These are phyloP conservation scores for Neonectria ditissima DNA, from an alignment of 2,329 filamentous ascomycete genomes.

Conservation along the genomic window DNA sequence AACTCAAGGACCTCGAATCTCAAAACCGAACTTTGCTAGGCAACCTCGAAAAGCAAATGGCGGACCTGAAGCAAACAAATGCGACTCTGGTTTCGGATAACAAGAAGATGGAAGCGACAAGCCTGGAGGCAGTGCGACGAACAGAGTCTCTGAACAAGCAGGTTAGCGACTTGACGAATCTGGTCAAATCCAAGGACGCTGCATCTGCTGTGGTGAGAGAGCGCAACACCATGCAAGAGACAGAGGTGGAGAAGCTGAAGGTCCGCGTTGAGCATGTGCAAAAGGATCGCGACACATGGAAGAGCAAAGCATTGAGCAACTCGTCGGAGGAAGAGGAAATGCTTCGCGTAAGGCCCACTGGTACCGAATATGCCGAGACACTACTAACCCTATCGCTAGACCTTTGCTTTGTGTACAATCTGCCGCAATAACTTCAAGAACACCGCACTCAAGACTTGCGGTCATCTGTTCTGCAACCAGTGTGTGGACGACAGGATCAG, in stretches of 20 bases:
- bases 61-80: slow-evolving; percentile 84
- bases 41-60: slow-evolving; percentile 91
- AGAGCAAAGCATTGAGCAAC: slow-evolving; percentile 83
- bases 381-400: slow-evolving; percentile 47
- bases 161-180: slow-evolving; percentile 78
- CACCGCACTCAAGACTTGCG: slow-evolving; percentile 91
- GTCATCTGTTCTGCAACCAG: slow-evolving; percentile 91
- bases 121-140: slow-evolving; percentile 75
- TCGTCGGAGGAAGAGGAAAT: slow-evolving; percentile 86
- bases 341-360: slow-evolving; percentile 76
- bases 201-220: slow-evolving; percentile 63
- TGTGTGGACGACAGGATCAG: slow-evolving; percentile 91
- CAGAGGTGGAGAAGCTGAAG: slow-evolving; percentile 84
- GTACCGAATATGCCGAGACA: not conserved
- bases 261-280: slow-evolving; percentile 81
- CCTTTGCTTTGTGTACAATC: slow-evolving; percentile 79
- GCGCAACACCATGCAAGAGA: slow-evolving; percentile 71
- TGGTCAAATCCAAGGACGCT: slow-evolving; percentile 82
- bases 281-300: slow-evolving; percentile 88
- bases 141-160: slow-evolving; percentile 81
- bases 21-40: slow-evolving; percentile 79
- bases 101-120: slow-evolving; percentile 78
- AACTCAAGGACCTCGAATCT: slow-evolving; percentile 90
- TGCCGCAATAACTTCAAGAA: slow-evolving; percentile 96
- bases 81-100: slow-evolving; percentile 77